Evolutionary conservation across 75 land plant species (phyloP), one percentile per base, ranked within the genome.

Genomic region (Ceratopteris richardii): DNA sequence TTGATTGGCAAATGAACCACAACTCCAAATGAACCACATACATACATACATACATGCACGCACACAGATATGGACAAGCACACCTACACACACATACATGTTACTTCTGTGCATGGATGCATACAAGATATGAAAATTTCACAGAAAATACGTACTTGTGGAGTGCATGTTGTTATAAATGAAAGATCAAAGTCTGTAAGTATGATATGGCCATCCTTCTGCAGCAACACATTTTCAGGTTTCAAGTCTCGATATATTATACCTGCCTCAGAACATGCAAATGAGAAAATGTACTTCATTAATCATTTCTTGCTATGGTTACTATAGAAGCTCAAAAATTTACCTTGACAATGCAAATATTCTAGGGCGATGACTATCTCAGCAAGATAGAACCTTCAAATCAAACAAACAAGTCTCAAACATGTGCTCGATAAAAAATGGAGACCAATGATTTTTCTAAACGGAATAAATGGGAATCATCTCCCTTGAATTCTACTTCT

Each of bases 271-370:
- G 20, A 69, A 16, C 22, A 50, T 0, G 31, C 14, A 56, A 25
- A 39, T 22, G 26, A 1, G n/a, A 26, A 55, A n/a, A 9, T 1
- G 29, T 53, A 9, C 1, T 16, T 53, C 29, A 17, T n/a, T n/a
- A 53, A 22, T 9, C 9, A 11, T 24, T 6, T 18, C 24, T 23
- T 53, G 27, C 7, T n/a, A n/a, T n/a, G n/a, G n/a, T n/a, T n/a
- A n/a, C n/a, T n/a, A n/a, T n/a, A n/a, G n/a, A n/a, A n/a, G n/a
- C n/a, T n/a, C n/a, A n/a, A n/a, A 33, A 33, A 9, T 2, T 46
- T 78, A 88, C 94, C 94, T 66, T 81, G 66, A 50, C 94, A 88
- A 59, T 88, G 94, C 73, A 88, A 89, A 63, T 88, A 88, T 61
- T 88, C 94, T 66, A 88, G 60, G 22, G 83, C 85, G 51, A 88